A percentile compares a stretch with the other conserved stretches of the same genome.
phyloP scores from a whole-genome alignment of 257 asterid genomes.

The Nicotiana attenuata region DNA sequence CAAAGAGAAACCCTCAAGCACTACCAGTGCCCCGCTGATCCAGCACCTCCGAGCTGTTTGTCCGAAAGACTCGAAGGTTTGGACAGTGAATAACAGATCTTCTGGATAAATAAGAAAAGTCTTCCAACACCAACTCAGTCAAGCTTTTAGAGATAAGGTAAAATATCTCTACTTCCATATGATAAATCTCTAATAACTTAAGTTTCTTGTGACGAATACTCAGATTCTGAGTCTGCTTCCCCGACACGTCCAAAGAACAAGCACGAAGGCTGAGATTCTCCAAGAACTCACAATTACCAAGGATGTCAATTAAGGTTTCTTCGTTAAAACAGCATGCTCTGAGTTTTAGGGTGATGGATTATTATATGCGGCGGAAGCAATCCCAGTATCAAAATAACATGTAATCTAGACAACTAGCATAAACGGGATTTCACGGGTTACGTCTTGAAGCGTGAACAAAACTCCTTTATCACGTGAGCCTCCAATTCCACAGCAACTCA shows the following conservation, averaged over 20 bases:
- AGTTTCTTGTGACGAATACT: not conserved
- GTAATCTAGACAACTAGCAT: too few relatives aligned
- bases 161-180: too few relatives aligned
- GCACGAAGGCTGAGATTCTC: not conserved
- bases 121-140: not conserved
- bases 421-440: too few relatives aligned
- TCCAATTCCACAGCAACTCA: too few relatives aligned
- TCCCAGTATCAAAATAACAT: too few relatives aligned
- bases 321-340: not conserved
- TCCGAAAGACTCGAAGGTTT: not conserved
- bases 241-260: not conserved
- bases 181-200: not conserved
- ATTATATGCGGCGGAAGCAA: too few relatives aligned
- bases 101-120: not conserved
- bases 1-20: too few relatives aligned
- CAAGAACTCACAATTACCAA: not conserved
- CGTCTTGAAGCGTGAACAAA: too few relatives aligned
- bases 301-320: not conserved
- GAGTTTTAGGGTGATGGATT: too few relatives aligned
- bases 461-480: too few relatives aligned
- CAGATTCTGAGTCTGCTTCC: not conserved
- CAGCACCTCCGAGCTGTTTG: not conserved
- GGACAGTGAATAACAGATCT: not conserved
- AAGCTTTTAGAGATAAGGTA: not conserved
- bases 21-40: not conserved